Conservation (phyloP, 2,329 filamentous ascomycete species). For the Samsoniella hepiali region DNA sequence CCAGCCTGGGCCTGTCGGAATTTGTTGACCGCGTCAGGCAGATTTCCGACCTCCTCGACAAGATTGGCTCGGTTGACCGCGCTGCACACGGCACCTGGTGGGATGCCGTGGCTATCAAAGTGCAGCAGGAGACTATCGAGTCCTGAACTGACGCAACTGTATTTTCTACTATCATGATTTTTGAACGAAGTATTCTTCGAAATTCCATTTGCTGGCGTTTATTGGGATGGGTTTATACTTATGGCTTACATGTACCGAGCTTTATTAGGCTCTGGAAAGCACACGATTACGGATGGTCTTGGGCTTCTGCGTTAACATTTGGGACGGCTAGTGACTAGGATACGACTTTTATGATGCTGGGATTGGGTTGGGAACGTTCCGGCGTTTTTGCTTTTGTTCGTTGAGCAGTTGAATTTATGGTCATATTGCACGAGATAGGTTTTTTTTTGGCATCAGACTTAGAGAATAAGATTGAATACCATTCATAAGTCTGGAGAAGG, state of each 20-base stretch:
- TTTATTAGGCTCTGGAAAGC: neutral
- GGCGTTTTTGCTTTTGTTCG: conserved; percentile 7
- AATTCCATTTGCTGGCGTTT: neutral
- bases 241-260: neutral
- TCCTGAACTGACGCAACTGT: neutral
- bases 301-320: neutral
- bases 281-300: neutral
- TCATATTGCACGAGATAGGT: neutral
- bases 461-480: conserved; percentile 2
- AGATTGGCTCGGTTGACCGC: conserved; percentile 64
- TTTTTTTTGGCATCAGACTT: neutral
- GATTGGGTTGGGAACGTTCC: neutral
- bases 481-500: neutral
- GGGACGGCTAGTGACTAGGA: neutral
- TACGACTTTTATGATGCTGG: conserved; percentile 13
- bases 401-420: neutral
- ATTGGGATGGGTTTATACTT: neutral
- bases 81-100: conserved; percentile 69
- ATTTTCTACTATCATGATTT: neutral
- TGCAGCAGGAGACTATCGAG: conserved; percentile 42
- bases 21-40: conserved; percentile 67
- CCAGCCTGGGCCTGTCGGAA: conserved; percentile 67
- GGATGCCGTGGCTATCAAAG: conserved; percentile 60
- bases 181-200: neutral
- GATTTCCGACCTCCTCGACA: conserved; percentile 65